A percentile compares a stretch with the other conserved stretches of the same genome.
phyloP scores from a whole-genome alignment of 495 filamentous ascomycete genomes.

The Paragyromitra xinjiangensis region DNA sequence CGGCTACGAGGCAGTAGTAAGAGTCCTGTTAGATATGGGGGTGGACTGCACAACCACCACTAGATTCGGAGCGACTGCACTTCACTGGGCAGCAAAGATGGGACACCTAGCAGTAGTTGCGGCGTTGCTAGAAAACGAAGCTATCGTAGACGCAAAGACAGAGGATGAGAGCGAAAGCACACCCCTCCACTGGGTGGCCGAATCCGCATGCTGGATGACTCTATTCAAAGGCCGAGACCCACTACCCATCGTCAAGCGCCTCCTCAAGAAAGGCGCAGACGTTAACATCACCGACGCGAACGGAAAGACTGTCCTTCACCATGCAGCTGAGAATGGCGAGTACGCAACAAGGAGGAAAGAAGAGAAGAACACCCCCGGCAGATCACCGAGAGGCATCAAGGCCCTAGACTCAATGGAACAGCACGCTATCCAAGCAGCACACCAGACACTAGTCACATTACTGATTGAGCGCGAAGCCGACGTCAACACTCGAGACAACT shows the following conservation, averaged over 20 bases:
- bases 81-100: conserved; percentile 46
- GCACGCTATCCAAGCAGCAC: conserved; percentile 20
- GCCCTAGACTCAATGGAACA: neutral
- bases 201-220: conserved; percentile 37
- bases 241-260: conserved; percentile 27
- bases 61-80: conserved; percentile 35
- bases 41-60: conserved; percentile 41
- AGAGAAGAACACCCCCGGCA: conserved; percentile 39
- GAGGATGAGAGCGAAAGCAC: conserved; percentile 33
- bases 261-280: conserved; percentile 23
- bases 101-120: conserved; percentile 37
- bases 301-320: conserved; percentile 42
- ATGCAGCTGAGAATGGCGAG: conserved; percentile 39
- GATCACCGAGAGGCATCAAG: conserved; percentile 13
- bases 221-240: conserved; percentile 39
- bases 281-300: conserved; percentile 21
- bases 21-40: conserved; percentile 35
- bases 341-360: conserved; percentile 35
- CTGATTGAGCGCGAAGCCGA: conserved; percentile 25
- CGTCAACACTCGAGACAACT: conserved; percentile 31
- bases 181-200: conserved; percentile 40
- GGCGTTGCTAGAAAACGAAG: conserved; percentile 39
- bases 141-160: conserved; percentile 22
- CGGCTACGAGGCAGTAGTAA: conserved; percentile 38
- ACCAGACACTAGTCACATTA: conserved; percentile 18